Base-by-base conservation (phyloP, 2,329 filamentous ascomycete species). In the Helotiales sp. region DNA sequence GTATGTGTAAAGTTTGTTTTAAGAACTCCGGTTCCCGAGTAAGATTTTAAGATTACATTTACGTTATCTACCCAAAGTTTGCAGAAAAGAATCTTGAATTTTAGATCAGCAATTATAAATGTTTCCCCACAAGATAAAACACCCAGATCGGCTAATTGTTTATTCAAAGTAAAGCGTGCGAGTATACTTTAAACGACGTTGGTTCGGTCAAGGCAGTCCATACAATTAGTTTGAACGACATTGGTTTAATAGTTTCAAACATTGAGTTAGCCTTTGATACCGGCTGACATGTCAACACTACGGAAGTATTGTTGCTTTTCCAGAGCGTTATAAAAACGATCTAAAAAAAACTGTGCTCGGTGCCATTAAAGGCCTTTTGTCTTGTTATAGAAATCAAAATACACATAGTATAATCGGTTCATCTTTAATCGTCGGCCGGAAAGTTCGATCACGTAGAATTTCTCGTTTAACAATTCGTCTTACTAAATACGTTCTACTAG, bases 41-140 rank as follows among this genome's bases (percentile, higher is more conserved):
- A 99, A 0, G 93, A 90, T 73, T 88, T 91, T 20, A 93, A 97
- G 37, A 99, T 94, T 24, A 96, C 91, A 78, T 99, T 96, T 65
- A 96, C 96, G 76, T 99, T 99, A 80, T 99, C 96, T 32, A 96
- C 96, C 96, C 96, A 99, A 17, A 98, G 85, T 79, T 98, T 98
- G 72, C 96, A 93, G 87, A 98, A 99, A 66, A 98, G 83, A 74
- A 91, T 85, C 79, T 97, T 94, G 77, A 99, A 99, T 0, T 85
- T 87, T 13, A 86, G 82, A 75, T 97, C 93, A 74, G 93, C 91
- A 66, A 85, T 83, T 49, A 89, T 89, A 73, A 96, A 94, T 24
- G 86, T 89, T 75, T 95, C 88, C 64, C 93, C 93, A 28, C 88
- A 86, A 61, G 87, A 80, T 74, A 98, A 86, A 61, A 97, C 82